phyloP scores from a whole-genome alignment of 495 filamentous ascomycete genomes.

The Parachaetomium inaequale region DNA sequence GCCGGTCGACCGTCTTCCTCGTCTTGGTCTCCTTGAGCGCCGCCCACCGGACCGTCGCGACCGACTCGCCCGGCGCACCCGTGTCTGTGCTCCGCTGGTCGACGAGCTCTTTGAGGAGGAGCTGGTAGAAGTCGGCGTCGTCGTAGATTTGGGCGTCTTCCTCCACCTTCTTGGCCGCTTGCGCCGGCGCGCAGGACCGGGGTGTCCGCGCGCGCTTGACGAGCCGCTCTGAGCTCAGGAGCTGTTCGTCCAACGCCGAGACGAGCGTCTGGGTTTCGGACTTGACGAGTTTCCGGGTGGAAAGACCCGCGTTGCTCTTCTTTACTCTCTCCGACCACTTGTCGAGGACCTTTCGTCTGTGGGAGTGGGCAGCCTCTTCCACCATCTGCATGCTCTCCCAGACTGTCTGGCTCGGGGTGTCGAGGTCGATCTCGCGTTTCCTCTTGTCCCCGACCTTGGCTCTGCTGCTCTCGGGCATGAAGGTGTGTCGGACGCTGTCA shows the following conservation, averaged over 20 bases:
- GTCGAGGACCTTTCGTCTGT: slow-evolving; percentile 56
- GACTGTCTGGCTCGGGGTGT: slow-evolving; percentile 56
- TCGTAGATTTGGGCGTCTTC: slow-evolving; percentile 69
- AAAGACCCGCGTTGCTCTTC: slow-evolving; percentile 37
- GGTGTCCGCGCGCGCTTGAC: slow-evolving; percentile 62
- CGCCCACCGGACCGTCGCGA: slow-evolving; percentile 51
- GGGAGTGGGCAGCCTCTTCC: slow-evolving; percentile 53
- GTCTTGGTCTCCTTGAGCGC: slow-evolving; percentile 79
- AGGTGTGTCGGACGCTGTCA: slow-evolving; percentile 62
- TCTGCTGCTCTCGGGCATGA: slow-evolving; percentile 35
- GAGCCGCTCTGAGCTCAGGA: slow-evolving; percentile 64
- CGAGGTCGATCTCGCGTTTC: slow-evolving; percentile 50
- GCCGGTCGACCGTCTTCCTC: slow-evolving; percentile 81
- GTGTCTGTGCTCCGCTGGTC: slow-evolving; percentile 70
- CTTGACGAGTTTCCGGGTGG: slow-evolving; percentile 51
- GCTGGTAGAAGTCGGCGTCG: slow-evolving; percentile 89
- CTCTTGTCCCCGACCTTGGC: slow-evolving; percentile 50
- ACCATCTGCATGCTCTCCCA: slow-evolving; percentile 67
- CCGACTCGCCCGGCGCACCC: slow-evolving; percentile 41
- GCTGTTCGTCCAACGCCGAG: slow-evolving; percentile 68
- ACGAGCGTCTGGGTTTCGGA: slow-evolving; percentile 60
- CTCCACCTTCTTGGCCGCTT: slow-evolving; percentile 51
- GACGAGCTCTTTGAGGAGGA: slow-evolving; percentile 85
- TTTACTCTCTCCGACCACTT: slow-evolving; percentile 65
- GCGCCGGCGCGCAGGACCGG: slow-evolving; percentile 68